phyloP scores from a whole-genome alignment of 768 basidiomycete genomes.

The Boletus vermiculosoides region DNA sequence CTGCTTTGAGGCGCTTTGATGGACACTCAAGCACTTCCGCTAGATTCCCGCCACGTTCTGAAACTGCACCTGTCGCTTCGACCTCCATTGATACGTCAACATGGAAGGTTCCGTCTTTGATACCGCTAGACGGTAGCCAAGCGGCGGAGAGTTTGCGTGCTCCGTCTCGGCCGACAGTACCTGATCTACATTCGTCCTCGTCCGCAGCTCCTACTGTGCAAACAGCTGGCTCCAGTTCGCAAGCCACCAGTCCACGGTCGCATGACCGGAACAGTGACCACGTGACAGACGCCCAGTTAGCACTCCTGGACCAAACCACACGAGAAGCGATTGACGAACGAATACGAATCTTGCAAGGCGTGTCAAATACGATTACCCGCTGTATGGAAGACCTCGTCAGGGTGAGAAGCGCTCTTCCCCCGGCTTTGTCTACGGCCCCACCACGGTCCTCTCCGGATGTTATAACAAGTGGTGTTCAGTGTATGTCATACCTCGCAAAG shows the following conservation, averaged over 20 bases:
- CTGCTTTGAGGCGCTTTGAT: conserved; percentile 56
- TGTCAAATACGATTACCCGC: conserved; percentile 68
- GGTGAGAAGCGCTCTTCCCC: conserved; percentile 69
- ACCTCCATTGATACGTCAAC: conserved; percentile 8
- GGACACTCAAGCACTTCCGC: conserved; percentile 15
- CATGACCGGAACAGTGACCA: conserved; percentile 34
- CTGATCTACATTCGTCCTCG: conserved; percentile 13
- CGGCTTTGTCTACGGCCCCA: conserved; percentile 21
- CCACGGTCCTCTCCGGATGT: conserved; percentile 8
- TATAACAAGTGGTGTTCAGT: conserved; percentile 8
- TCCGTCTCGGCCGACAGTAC: not conserved
- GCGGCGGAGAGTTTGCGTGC: not conserved
- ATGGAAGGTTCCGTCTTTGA: conserved; percentile 27
- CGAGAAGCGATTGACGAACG: conserved; percentile 85
- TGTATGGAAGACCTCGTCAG: conserved; percentile 79
- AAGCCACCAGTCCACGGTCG: conserved; percentile 18
- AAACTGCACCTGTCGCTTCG: conserved; percentile 6
- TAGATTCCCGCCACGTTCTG: conserved; percentile 1
- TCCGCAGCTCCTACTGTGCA: conserved; percentile 1
- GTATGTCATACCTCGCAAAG: conserved; percentile 9
- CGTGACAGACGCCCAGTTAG: conserved; percentile 54
- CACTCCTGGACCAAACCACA: conserved; percentile 62
- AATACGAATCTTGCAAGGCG: conserved; percentile 71
- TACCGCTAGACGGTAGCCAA: conserved; percentile 22
- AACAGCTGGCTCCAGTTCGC: not conserved